These are phyloP conservation scores for Byssochlamys sp. DNA, from an alignment of 2,329 filamentous ascomycete species.

Conservation along the genomic window DNA sequence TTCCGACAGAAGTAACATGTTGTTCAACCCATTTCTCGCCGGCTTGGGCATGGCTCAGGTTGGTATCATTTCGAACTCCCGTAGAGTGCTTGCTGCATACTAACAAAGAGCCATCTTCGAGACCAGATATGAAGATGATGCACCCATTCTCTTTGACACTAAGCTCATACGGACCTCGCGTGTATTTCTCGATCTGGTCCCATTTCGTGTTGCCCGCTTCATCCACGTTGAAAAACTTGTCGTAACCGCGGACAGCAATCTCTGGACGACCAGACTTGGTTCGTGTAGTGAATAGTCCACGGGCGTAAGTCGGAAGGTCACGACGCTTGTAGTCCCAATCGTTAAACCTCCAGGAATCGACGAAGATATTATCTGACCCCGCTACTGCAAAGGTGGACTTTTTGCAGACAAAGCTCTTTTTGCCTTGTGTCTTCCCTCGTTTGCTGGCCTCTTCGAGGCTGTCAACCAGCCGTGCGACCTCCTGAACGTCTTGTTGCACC, in stretches of 20 bases:
- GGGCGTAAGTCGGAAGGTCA: conserved; percentile 80
- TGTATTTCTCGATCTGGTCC: conserved; percentile 65
- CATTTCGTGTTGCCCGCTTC: conserved; percentile 77
- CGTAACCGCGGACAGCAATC: conserved; percentile 82
- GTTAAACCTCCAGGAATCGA: conserved; percentile 86
- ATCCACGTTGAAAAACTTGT: conserved; percentile 95
- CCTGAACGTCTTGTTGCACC: conserved; percentile 59
- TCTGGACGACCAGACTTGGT: conserved; percentile 57
- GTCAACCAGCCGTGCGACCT: conserved; percentile 57
- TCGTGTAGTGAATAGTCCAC: conserved; percentile 82
- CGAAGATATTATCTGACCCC: conserved; percentile 55
- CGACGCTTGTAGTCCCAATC: conserved; percentile 92
- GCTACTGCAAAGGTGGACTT: conserved; percentile 67
- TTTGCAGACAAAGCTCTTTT: conserved; percentile 60
- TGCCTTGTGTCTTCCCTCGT: conserved; percentile 41
- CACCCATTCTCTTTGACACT: conserved; percentile 99
- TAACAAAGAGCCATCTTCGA: conserved; percentile 78
- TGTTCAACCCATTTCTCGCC: conserved; percentile 73
- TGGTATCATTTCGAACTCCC: conserved; percentile 60
- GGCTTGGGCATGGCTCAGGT: conserved; percentile 70
- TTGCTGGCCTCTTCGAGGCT: conserved; percentile 47
- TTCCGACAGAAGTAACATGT: conserved; percentile 69
- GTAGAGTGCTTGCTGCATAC: conserved; percentile 99
- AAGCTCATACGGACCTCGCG: conserved; percentile 81
- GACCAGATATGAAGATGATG: conserved; percentile 90